phyloP scores from a whole-genome alignment of 1,284 basidiomycete genomes.

The Microbotryomycetes sp. region DNA sequence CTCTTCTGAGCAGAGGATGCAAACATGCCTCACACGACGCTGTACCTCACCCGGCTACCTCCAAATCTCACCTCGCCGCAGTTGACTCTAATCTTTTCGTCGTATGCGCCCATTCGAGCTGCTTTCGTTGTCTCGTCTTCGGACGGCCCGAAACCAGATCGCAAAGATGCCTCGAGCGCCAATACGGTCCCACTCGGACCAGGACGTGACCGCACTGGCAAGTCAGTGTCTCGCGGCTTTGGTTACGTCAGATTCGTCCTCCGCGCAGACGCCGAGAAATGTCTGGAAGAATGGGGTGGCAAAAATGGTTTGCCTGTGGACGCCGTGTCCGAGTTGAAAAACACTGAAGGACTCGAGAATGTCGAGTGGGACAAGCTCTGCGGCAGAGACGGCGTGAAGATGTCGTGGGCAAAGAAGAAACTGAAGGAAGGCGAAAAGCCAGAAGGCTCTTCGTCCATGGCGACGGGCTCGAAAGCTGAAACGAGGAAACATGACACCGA shows the following conservation, averaged over 20 bases:
- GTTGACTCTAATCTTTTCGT: constrained; percentile 85
- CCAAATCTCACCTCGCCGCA: constrained; percentile 85
- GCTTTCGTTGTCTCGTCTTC: constrained; percentile 79
- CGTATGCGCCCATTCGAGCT: constrained; percentile 84
- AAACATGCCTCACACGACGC: constrained; percentile 35
- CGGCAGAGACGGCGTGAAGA: constrained; percentile 57
- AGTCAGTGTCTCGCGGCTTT: constrained; percentile 87
- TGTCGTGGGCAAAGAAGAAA: constrained; percentile 58
- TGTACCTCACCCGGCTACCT: constrained; percentile 54
- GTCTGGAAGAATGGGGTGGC: constrained; percentile 52
- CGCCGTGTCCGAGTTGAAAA: constrained; percentile 23
- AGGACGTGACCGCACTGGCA: constrained; percentile 37
- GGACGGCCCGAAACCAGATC: neutral
- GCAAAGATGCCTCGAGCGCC: constrained; percentile 32
- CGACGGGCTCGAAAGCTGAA: constrained; percentile 2
- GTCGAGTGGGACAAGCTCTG: constrained; percentile 44
- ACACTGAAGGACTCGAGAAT: constrained; percentile 41
- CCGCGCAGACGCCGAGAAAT: constrained; percentile 75
- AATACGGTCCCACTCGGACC: constrained; percentile 26
- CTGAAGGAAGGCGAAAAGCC: constrained; percentile 44
- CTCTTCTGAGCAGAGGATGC: constrained; percentile 9
- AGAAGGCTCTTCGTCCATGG: constrained; percentile 40
- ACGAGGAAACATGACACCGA: constrained; percentile 14
- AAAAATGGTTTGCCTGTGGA: constrained; percentile 40
- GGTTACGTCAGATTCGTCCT: constrained; percentile 93